Evolutionary conservation across 495 filamentous ascomycete genomes (phyloP).

Genomic region (Penicillium robsamsonii): DNA sequence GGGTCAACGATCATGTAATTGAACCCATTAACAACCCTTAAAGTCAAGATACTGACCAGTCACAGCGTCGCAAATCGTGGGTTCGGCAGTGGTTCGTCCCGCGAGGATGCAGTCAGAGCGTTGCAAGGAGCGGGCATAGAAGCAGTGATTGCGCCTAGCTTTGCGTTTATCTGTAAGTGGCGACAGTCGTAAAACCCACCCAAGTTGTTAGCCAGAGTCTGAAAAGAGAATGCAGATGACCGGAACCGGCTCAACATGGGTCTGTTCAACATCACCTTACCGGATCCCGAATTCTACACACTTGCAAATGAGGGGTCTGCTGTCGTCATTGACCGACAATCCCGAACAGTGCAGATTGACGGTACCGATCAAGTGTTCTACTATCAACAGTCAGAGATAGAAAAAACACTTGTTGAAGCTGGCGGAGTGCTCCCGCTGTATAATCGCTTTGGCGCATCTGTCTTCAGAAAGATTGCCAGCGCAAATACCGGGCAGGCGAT

Average conservation of each 20-base stretch:
- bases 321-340: not conserved
- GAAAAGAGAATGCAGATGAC: not conserved
- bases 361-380: not conserved
- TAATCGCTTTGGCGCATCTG: not conserved
- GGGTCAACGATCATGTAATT: slow-evolving; percentile 6
- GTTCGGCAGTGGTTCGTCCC: slow-evolving; percentile 5
- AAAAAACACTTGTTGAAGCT: slow-evolving; percentile 1
- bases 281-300: slow-evolving; percentile 2
- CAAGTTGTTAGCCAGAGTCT: not conserved
- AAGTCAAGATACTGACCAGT: not conserved
- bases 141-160: slow-evolving; percentile 4
- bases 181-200: not conserved
- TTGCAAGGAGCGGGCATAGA: slow-evolving; percentile 7
- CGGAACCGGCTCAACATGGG: slow-evolving; percentile 7
- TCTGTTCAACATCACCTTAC: slow-evolving; percentile 5
- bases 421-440: slow-evolving; percentile 5
- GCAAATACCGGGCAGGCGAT: not conserved
- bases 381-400: slow-evolving; percentile 7
- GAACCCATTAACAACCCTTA: not conserved
- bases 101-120: slow-evolving; percentile 6
- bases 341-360: slow-evolving; percentile 1
- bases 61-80: slow-evolving; percentile 1
- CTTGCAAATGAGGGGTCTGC: slow-evolving; percentile 2
- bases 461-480: not conserved
- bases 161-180: slow-evolving; percentile 8